Percentiles rank a stretch among this genome's conserved stretches.
Evolutionary conservation across 352 stramenopile species (phyloP).

Genomic region (Thalassiosira livingstoniorum): DNA sequence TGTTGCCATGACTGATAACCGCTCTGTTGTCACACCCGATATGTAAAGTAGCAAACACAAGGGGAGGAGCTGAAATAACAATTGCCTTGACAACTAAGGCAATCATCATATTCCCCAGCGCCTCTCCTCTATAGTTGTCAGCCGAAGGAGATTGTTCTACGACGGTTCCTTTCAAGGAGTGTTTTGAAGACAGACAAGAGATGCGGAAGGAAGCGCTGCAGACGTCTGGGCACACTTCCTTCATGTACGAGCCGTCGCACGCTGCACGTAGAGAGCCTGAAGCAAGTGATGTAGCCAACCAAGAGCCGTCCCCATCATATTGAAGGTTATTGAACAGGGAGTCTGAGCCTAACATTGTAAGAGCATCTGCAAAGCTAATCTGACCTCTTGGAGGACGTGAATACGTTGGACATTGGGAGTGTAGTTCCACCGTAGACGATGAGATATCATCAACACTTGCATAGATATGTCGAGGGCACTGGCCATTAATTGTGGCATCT

Average conservation of each 20-base stretch:
- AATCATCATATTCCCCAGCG: neutral
- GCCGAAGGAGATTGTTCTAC: neutral
- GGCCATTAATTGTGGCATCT: no score
- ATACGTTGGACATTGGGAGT: no score
- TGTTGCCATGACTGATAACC: conserved; percentile 2
- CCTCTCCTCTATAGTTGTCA: conserved; percentile 12
- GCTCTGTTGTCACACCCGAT: conserved; percentile 14
- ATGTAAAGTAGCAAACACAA: neutral
- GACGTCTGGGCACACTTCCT: neutral
- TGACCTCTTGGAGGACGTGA: neutral
- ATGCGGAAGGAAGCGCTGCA: neutral
- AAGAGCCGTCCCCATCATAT: conserved; percentile 2
- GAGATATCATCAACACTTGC: no score
- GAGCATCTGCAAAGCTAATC: neutral
- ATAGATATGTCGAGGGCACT: no score
- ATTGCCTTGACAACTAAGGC: neutral
- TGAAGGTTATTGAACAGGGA: neutral
- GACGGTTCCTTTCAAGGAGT: neutral
- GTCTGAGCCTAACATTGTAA: neutral
- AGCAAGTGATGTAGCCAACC: neutral
- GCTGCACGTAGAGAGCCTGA: neutral
- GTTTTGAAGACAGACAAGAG: neutral
- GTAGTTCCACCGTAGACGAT: no score
- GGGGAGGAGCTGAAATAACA: neutral
- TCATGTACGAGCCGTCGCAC: neutral